Evolutionary conservation across 345 rosid species (phyloP).

Genomic region (Sisymbrium altissimum): DNA sequence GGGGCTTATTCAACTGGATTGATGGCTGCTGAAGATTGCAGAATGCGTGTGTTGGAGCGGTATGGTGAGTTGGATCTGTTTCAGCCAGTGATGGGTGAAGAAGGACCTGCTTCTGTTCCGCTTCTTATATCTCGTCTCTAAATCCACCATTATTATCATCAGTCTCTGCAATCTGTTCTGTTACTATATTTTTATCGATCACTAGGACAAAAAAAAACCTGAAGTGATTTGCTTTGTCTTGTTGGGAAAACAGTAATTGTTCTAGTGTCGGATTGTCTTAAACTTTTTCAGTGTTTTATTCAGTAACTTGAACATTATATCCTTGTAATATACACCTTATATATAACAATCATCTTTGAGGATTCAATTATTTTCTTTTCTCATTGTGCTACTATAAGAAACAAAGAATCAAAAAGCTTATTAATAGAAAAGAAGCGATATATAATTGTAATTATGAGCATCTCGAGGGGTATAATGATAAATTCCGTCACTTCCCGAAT

Average conservation of each 20-base stretch:
- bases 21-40: slow-evolving; percentile 89
- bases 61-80: slow-evolving; percentile 75
- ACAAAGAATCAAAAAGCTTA: no score
- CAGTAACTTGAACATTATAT: slow-evolving; percentile 5
- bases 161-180: neutral
- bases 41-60: slow-evolving; percentile 91
- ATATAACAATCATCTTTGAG: neutral
- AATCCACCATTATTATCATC: slow-evolving; percentile 1
- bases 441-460: neutral
- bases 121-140: slow-evolving; percentile 82
- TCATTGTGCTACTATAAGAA: no score
- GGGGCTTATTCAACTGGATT: slow-evolving; percentile 88
- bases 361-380: neutral
- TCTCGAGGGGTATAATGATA: neutral
- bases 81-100: slow-evolving; percentile 79
- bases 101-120: slow-evolving; percentile 58
- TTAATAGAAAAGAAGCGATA: no score
- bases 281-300: neutral
- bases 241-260: neutral
- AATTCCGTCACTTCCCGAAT: neutral
- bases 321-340: neutral
- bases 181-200: neutral
- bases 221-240: neutral
- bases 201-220: neutral
- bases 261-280: neutral